Percentiles rank a stretch among this genome's conserved stretches.
These are phyloP conservation scores for Euphrasia confusa DNA, from an alignment of 257 asterid species.

Conservation along the genomic window DNA sequence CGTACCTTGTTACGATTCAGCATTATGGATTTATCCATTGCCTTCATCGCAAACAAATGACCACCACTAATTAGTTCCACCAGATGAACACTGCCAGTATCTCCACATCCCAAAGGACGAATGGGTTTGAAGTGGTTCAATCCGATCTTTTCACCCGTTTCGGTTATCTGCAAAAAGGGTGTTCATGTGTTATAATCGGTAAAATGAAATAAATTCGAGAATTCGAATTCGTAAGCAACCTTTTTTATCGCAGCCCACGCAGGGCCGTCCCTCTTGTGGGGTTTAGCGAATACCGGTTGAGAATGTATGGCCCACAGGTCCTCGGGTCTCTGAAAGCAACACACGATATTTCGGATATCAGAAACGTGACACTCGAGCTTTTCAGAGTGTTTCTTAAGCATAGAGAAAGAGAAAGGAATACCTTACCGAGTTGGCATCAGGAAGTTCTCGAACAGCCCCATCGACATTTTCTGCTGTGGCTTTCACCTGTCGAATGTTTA, in stretches of 20 bases:
- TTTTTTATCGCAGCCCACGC: conserved; percentile 78
- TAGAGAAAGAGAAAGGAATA: conserved; percentile 54
- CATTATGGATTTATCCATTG: conserved; percentile 96
- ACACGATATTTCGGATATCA: conserved; percentile 29
- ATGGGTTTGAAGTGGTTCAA: conserved; percentile 85
- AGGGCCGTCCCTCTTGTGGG: conserved; percentile 62
- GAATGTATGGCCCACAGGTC: conserved; percentile 93
- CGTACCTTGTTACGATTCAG: conserved; percentile 93
- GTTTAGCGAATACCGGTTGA: conserved; percentile 73
- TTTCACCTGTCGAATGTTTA: conserved; percentile 59
- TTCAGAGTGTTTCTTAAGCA: conserved; percentile 16
- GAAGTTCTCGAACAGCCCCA: conserved; percentile 97
- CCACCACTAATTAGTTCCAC: conserved; percentile 81
- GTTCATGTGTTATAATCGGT: not conserved
- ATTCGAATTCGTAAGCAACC: conserved; percentile 33
- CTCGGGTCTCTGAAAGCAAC: conserved; percentile 74
- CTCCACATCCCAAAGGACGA: conserved; percentile 97
- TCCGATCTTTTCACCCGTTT: conserved; percentile 65
- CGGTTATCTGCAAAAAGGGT: conserved; percentile 50
- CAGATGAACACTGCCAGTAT: conserved; percentile 99
- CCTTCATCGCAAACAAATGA: conserved; percentile 89
- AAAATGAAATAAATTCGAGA: not conserved
- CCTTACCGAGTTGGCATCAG: conserved; percentile 99
- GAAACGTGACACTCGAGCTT: not conserved
- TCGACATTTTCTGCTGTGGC: conserved; percentile 95